These are phyloP conservation scores for Torulaspora delbrueckii DNA, from an alignment of 805 yeast genomes.

Conservation along the genomic window DNA sequence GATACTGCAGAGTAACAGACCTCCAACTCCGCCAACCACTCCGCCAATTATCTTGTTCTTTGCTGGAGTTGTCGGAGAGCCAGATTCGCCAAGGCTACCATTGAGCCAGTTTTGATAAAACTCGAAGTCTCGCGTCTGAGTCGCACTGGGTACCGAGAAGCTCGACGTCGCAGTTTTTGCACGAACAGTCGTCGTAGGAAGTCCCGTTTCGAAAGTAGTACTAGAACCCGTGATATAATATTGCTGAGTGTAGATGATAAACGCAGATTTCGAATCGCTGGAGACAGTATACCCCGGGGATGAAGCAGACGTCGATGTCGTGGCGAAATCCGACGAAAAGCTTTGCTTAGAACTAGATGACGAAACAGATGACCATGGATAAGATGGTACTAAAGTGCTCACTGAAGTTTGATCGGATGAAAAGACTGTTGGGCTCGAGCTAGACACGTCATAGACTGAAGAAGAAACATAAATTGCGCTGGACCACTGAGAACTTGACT, in stretches of 20 bases:
- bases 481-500: background rate
- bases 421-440: background rate
- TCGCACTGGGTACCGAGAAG: conserved; percentile 20
- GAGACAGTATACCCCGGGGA: conserved; percentile 12
- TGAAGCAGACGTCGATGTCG: conserved; percentile 1
- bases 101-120: conserved; percentile 25
- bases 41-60: conserved; percentile 29
- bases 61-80: conserved; percentile 1
- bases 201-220: conserved; percentile 18
- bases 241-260: conserved; percentile 16
- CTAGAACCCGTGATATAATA: conserved; percentile 17
- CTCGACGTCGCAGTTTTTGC: conserved; percentile 11
- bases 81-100: conserved; percentile 14
- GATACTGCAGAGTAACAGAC: conserved; percentile 18
- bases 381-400: background rate
- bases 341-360: background rate
- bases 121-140: conserved; percentile 22
- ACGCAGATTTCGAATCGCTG: conserved; percentile 4
- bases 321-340: background rate
- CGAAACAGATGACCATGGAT: background rate
- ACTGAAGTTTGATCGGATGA: background rate
- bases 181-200: conserved; percentile 19
- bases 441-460: background rate
- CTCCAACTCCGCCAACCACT: conserved; percentile 33
- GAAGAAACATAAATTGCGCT: background rate